Base-by-base conservation (phyloP, 768 basidiomycete species). In the Naganishia onofrii region DNA sequence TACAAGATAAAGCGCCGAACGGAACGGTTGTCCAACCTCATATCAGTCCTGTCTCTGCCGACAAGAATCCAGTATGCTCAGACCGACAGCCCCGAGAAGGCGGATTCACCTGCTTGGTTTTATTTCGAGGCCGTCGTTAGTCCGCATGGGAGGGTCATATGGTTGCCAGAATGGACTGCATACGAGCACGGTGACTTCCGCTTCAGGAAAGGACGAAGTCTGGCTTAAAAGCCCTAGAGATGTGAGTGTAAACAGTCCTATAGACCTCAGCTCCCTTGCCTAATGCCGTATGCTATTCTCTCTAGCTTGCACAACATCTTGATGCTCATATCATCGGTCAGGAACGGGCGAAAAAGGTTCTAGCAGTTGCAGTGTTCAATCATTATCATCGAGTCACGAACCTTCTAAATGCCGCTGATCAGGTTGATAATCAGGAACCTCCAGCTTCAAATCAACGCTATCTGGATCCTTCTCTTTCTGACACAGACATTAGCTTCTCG, bases 281-380 rank as follows among this genome's bases (percentile, higher is more conserved):
- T 32, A 31, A n/a, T 46, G 21, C n/a, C 44, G 31, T 10, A 53
- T 17, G 48, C 67, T 55, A 66, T 26, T 32, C 34, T 42, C n/a
- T 58, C 42, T 69, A 94, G 91, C 86, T 95, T 53, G 88, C 88
- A 8, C 85, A 89, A 77, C 93, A 92, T 79, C 85, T 96, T 46
- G 88, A 92, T 74, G 88, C 92, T 77, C 96, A 89, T 76, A 88
- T 98, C 44, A 85, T 98, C 21, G 94, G 94, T 0, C 94, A 98
- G 79, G 90, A 91, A 74, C 86, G 85, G 70, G 93, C 94, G 2
- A 98, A 98, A 86, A 92, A 93, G 78, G 89, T 91, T 28, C 85
- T 97, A 36, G 90, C 92, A 44, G 94, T 97, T 56, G 94, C 93
- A 36, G 92, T 95, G 1, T 96, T 89, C 85, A 95, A 96, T 75